Evolutionary conservation across 2,329 filamentous ascomycete species (phyloP).

Genomic region (Penicillium glabrum): DNA sequence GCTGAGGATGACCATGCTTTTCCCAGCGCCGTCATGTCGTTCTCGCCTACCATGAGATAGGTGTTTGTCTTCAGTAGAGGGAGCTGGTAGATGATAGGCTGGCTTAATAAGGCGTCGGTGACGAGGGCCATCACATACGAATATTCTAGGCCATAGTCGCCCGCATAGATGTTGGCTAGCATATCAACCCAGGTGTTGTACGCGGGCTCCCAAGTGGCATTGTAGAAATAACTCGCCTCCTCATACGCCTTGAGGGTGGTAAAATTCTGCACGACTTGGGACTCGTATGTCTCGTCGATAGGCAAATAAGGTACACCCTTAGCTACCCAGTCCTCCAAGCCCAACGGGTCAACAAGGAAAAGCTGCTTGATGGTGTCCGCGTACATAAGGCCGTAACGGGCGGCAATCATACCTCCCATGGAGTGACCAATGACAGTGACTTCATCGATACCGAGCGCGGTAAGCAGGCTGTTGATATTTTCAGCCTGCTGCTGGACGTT

Average conservation of each 20-base stretch:
- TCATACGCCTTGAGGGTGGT: conserved; percentile 13
- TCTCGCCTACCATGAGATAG: conserved; percentile 14
- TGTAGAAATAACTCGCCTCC: conserved; percentile 12
- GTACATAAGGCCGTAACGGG: conserved; percentile 17
- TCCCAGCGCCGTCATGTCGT: conserved; percentile 11
- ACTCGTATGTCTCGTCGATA: conserved; percentile 7
- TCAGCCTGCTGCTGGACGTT: conserved; percentile 11
- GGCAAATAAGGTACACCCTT: conserved; percentile 12
- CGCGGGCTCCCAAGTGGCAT: conserved; percentile 10
- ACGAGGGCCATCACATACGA: conserved; percentile 15
- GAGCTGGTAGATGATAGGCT: conserved; percentile 13
- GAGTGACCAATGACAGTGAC: conserved; percentile 14
- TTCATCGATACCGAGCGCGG: conserved; percentile 7
- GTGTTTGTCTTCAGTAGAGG: conserved; percentile 12
- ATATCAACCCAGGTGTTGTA: conserved; percentile 15
- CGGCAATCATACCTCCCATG: conserved; percentile 16
- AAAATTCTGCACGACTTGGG: conserved; percentile 10
- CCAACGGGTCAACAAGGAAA: conserved; percentile 12
- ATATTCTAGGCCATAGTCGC: conserved; percentile 9
- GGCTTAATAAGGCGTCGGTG: conserved; percentile 11
- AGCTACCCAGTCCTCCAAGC: conserved; percentile 14
- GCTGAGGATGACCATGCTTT: conserved; percentile 8
- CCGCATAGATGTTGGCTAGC: conserved; percentile 13
- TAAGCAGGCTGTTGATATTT: conserved; percentile 15
- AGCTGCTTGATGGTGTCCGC: conserved; percentile 9